phyloP scores from a whole-genome alignment of 2,329 filamentous ascomycete genomes.

The Knufia petricola region DNA sequence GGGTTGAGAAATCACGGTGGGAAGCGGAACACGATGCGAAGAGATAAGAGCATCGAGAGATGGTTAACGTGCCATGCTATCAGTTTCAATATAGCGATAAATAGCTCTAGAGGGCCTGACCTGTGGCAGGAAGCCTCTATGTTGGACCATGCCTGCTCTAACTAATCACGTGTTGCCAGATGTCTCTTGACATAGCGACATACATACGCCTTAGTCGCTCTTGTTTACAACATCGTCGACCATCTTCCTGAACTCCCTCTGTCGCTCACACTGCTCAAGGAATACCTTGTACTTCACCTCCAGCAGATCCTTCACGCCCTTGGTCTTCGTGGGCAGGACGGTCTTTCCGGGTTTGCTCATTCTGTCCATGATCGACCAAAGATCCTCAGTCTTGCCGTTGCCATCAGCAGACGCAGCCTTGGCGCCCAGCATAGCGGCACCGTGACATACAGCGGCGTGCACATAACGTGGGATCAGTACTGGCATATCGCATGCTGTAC shows the following conservation, averaged over 20 bases:
- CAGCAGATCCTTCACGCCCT: slow-evolving; percentile 67
- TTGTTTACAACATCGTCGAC: slow-evolving; percentile 51
- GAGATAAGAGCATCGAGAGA: too few species aligned
- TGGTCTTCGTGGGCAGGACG: slow-evolving; percentile 63
- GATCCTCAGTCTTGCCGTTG: slow-evolving; percentile 67
- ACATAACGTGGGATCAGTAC: slow-evolving; percentile 90
- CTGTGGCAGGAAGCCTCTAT: too few species aligned
- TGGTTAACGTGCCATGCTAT: too few species aligned
- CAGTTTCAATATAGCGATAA: too few species aligned
- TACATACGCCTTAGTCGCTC: background rate
- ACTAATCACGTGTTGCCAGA: too few species aligned
- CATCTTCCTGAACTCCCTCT: slow-evolving; percentile 69
- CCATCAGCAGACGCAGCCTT: slow-evolving; percentile 83
- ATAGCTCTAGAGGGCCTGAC: too few species aligned
- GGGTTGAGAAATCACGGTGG: too few species aligned
- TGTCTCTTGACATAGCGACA: too few species aligned
- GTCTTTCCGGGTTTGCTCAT: slow-evolving; percentile 90
- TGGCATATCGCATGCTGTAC: slow-evolving; percentile 82
- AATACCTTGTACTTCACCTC: slow-evolving; percentile 93
- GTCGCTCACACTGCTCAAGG: slow-evolving; percentile 77
- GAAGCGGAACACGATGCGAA: too few species aligned
- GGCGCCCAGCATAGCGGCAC: slow-evolving; percentile 95
- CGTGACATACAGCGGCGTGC: slow-evolving; percentile 89
- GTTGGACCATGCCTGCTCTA: too few species aligned
- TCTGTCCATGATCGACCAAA: slow-evolving; percentile 96